Evolutionary conservation across 148 eudicot genomes (phyloP), one percentile per base, ranked within the genome.

Genomic region (Rhododendron ferrugineum): DNA sequence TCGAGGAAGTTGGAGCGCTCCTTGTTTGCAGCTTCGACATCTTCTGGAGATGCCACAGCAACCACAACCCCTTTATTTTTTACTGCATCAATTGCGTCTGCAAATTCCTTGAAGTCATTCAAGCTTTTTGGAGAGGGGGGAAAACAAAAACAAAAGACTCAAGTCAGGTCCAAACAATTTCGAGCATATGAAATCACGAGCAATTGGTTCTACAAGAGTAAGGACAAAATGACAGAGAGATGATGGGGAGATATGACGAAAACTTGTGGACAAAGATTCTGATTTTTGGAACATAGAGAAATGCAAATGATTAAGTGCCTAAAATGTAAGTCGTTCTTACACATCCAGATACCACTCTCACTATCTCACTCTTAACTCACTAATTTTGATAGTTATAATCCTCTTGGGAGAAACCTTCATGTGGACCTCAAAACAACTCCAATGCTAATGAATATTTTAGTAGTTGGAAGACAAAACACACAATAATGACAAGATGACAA

Each of bases 1-100:
- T 94, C 87, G 44, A 95, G 93, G 88, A 91, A 97, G 89, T 93
- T 60, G 22, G 95, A 80, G 0, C 91, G 90, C 44, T 87, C 84
- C 86, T 91, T 92, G 90, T 94, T 91, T 52, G 96, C 98, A 79
- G 93, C 92, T 68, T 92, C 94, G 16, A 94, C 95, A 64, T 95
- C 99, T 40, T 97, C 99, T 0, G 94, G 95, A 81, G 98, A 97
- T 70, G 99, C 98, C 89, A 97, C 99, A 37, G 96, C 94, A 22
- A 95, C 99, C 87, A 92, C 93, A 23, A 94, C 89, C 52, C 99
- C 99, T 86, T 86, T 92, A 84, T 91, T 92, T 88, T 97, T 97
- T 20, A 97, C 96, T 11, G 89, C 91, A 83, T 95, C 96, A 52
- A 97, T 85, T 30, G 90, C 93, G 34, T 91, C 93, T 9, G 93